These are phyloP conservation scores for Coemansia sp. DNA, from an alignment of 192 early-diverging fungal species.

Conservation along the genomic window DNA sequence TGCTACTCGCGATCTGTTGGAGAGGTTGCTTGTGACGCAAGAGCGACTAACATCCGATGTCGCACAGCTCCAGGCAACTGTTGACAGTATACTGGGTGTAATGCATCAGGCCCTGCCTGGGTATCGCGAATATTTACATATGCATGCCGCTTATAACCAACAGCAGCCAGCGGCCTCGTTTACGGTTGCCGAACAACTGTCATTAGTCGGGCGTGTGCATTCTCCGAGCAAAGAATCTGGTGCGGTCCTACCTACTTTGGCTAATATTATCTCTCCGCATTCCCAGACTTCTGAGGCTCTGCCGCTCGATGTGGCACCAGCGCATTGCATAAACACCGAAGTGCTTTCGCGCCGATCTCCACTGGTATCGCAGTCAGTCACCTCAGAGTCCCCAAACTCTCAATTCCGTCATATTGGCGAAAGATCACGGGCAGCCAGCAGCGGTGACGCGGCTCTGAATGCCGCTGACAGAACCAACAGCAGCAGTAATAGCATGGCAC, in stretches of 20 bases:
- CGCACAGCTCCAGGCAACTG: constrained; percentile 32
- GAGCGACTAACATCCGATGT: constrained; percentile 43
- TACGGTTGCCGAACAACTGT: neutral
- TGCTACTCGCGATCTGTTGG: constrained; percentile 20
- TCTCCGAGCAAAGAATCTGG: neutral
- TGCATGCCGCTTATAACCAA: neutral
- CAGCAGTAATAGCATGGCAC: neutral
- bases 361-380: neutral
- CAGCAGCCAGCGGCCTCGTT: neutral
- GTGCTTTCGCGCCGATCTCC: constrained; percentile 6
- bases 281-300: constrained; percentile 2
- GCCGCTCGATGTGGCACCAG: neutral
- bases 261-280: constrained; percentile 30
- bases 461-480: constrained; percentile 14
- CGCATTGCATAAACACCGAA: neutral
- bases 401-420: constrained; percentile 3
- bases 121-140: neutral
- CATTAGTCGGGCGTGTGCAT: neutral
- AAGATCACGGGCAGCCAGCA: constrained; percentile 8
- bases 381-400: constrained; percentile 11
- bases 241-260: constrained; percentile 27
- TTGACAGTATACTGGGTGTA: constrained; percentile 23
- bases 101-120: constrained; percentile 16
- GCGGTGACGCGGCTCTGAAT: constrained; percentile 11
- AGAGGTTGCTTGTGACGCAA: constrained; percentile 36